Evolutionary conservation across 2,329 filamentous ascomycete species (phyloP).

Genomic region (Ophiostoma piceae): DNA sequence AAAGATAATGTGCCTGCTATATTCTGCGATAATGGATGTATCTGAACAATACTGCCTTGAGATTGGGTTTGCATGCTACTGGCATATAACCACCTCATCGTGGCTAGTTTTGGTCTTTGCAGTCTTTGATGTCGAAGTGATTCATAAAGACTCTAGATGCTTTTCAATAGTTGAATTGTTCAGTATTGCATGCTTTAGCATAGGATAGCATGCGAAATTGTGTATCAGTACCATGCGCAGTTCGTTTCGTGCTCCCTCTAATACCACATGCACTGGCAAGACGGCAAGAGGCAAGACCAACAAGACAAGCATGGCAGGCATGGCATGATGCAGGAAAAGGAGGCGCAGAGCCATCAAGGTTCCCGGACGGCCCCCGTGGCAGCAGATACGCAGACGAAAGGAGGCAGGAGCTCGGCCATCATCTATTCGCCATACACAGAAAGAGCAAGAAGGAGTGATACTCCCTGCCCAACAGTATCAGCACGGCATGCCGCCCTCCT

Average conservation of each 20-base stretch:
- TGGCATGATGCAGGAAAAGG: neutral
- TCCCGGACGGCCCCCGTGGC: neutral
- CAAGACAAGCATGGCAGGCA: too few relatives aligned
- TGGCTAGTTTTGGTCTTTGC: too few relatives aligned
- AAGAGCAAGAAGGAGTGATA: neutral
- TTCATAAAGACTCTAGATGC: too few relatives aligned
- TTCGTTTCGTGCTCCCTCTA: neutral
- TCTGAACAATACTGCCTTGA: neutral
- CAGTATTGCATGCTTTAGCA: too few relatives aligned
- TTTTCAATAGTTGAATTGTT: too few relatives aligned
- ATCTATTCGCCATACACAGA: neutral
- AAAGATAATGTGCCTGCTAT: neutral
- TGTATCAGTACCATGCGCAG: neutral
- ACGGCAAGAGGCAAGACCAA: too few relatives aligned
- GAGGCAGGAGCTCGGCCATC: neutral
- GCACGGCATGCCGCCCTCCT: neutral
- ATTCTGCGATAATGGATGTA: too few relatives aligned
- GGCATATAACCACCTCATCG: too few relatives aligned
- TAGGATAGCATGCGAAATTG: neutral
- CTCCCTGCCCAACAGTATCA: neutral
- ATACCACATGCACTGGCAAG: neutral
- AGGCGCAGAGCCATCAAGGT: slow-evolving; percentile 2
- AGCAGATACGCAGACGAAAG: neutral
- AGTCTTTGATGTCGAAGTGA: too few relatives aligned
- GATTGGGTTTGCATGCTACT: too few relatives aligned